Evolutionary conservation across 768 basidiomycete genomes (phyloP), one percentile per base, ranked within the genome.

Genomic region (Pholiota conissans): DNA sequence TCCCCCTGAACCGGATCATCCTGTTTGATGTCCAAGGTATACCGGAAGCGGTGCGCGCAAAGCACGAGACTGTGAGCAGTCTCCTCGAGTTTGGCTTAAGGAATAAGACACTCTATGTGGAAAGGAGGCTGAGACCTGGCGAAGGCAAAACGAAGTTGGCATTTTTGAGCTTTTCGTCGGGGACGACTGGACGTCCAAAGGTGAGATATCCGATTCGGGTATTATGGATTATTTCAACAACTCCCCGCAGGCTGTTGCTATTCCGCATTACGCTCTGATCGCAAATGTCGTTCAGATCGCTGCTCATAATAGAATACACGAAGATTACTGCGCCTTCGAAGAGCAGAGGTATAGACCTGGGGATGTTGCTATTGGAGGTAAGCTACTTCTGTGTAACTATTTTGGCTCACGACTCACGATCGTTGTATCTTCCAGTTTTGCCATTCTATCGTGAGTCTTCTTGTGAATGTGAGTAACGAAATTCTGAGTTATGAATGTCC

Each of bases 141-240:
- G 89, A 91, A 70, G 87, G 74, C 16, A 87, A 76, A 69, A 85
- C 79, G 10, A 91, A 88, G 66, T 66, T 90, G 13, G 89, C 90
- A 0, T 83, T 90, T 59, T 71, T 90, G 26, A 84, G 79, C 65
- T 90, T 90, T 65, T 90, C 88, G 0, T 89, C 88, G 20, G 81
- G 81, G 56, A 91, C 89, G 0, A 91, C 90, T 2, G 89, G 90
- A 0, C 82, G 75, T 58, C 89, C 90, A 0, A 89, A 91, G 81
- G 86, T 84, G 4, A 32, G 14, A 45, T 45, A 24, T 18, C 16
- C 40, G 11, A 46, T 26, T 14, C 10, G 24, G 18, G 16, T 20
- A 51, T 9, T 6, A 34, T 18, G 49, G 18, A 55, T 39, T 27
- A 9, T 54, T 56, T 30, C 22, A 13, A 45, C 10, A 24, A 53